Conservation (phyloP, 2,329 filamentous ascomycete genomes). For the Hirsutella rhossiliensis region DNA sequence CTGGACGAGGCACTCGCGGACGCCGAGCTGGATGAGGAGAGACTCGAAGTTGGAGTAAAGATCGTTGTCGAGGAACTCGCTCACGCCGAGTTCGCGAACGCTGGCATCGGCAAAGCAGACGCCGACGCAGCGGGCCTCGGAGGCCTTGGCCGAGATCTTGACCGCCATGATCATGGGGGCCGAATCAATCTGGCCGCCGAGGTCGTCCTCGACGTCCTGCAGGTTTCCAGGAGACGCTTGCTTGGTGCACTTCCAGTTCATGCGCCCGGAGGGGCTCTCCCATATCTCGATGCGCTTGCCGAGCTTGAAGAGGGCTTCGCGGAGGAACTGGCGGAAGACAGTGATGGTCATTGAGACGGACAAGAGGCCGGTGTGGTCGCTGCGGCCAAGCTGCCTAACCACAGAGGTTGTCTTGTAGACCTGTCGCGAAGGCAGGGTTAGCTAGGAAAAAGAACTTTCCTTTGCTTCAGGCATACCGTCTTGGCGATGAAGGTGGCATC, state of each 20-base stretch:
- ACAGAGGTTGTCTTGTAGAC: conserved; percentile 98
- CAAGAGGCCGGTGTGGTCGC: conserved; percentile 70
- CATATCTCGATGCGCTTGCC: conserved; percentile 90
- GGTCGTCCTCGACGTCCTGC: conserved; percentile 92
- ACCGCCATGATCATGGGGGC: conserved; percentile 93
- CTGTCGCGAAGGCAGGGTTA: conserved; percentile 22
- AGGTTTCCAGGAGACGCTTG: conserved; percentile 92
- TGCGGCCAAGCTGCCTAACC: conserved; percentile 75
- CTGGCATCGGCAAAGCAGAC: conserved; percentile 98
- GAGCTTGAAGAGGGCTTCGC: conserved; percentile 84
- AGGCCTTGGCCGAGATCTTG: conserved; percentile 80
- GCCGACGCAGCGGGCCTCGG: conserved; percentile 74
- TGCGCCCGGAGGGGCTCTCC: conserved; percentile 61
- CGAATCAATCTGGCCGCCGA: conserved; percentile 74
- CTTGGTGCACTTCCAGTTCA: conserved; percentile 86
- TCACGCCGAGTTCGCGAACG: conserved; percentile 87
- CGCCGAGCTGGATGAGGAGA: conserved; percentile 87
- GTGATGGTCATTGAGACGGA: conserved; percentile 95
- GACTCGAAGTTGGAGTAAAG: conserved; percentile 97
- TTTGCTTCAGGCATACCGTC: conserved; percentile 38
- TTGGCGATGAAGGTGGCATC: conserved; percentile 76
- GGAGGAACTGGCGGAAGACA: conserved; percentile 88
- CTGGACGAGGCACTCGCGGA: conserved; percentile 86
- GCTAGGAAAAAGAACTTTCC: background rate
- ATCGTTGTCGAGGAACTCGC: conserved; percentile 98